A percentile compares a stretch with the other conserved stretches of the same genome.
Evolutionary conservation across 2,329 filamentous ascomycete species (phyloP).

Genomic region (Scolecobasidium constrictum): DNA sequence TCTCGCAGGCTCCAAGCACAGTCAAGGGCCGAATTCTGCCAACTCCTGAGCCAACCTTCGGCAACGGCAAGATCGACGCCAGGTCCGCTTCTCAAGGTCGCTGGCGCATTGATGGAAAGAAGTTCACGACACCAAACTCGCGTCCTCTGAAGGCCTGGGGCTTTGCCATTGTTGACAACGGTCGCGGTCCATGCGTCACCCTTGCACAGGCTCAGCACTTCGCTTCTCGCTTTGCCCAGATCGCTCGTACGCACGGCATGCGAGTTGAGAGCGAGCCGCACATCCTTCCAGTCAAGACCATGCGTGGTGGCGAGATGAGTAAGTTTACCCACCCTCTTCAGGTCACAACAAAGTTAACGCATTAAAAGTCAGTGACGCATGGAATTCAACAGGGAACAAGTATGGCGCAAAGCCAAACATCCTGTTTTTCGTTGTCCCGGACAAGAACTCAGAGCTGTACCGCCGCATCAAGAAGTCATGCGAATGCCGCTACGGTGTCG

Average conservation of each 20-base stretch:
- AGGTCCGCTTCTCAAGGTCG: constrained; percentile 49
- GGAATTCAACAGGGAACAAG: constrained; percentile 30
- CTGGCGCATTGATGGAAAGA: constrained; percentile 79
- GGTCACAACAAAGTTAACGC: background rate
- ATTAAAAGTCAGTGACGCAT: background rate
- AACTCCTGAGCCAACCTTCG: constrained; percentile 60
- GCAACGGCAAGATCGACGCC: constrained; percentile 10
- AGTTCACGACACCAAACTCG: constrained; percentile 58
- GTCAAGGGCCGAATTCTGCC: constrained; percentile 58
- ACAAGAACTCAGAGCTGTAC: constrained; percentile 63
- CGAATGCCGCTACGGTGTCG: constrained; percentile 74
- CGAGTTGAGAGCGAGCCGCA: constrained; percentile 37
- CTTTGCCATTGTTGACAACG: constrained; percentile 53
- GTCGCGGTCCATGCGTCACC: constrained; percentile 15
- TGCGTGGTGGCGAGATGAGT: constrained; percentile 39
- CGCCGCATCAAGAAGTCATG: constrained; percentile 79
- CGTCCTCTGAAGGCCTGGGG: constrained; percentile 62
- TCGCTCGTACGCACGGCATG: constrained; percentile 53
- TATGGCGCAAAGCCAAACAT: constrained; percentile 56
- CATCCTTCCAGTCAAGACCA: constrained; percentile 22
- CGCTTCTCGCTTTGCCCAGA: constrained; percentile 27
- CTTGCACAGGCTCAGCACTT: constrained; percentile 33
- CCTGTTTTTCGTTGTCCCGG: constrained; percentile 65
- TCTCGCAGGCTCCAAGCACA: constrained; percentile 52
- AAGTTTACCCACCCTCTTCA: too few relatives aligned